Conservation (phyloP, 345 rosid species). For the Eutrema heterophyllum region DNA sequence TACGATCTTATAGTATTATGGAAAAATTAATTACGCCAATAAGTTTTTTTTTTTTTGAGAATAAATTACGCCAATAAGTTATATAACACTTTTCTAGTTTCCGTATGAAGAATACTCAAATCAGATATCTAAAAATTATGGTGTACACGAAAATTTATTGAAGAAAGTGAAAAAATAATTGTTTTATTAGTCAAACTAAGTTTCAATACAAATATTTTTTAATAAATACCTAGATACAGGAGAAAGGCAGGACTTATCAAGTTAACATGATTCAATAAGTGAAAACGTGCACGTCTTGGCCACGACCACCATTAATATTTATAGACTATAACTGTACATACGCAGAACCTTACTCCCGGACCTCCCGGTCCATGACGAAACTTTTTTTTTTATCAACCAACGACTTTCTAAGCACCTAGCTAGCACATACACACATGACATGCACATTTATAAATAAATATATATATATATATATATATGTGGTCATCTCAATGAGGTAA, state of each 20-base stretch:
- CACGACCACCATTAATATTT: neutral
- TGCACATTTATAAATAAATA: too few species aligned
- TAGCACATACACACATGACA: too few species aligned
- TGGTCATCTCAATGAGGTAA: neutral
- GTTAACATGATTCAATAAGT: neutral
- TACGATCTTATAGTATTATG: too few species aligned
- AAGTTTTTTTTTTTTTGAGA: too few species aligned
- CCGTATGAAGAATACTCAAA: neutral
- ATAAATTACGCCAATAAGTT: too few species aligned
- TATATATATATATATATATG: neutral
- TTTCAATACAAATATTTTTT: too few species aligned
- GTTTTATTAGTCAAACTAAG: too few species aligned
- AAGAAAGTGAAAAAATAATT: neutral
- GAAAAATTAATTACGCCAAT: too few species aligned
- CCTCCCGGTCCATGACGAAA: neutral
- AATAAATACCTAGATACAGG: neutral
- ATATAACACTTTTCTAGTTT: too few species aligned
- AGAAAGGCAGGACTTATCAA: neutral
- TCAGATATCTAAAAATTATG: neutral
- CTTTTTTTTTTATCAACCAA: neutral
- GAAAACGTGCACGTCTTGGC: slow-evolving; percentile 18
- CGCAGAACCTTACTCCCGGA: neutral
- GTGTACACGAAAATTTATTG: neutral
- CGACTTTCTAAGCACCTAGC: neutral
- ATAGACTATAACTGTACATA: neutral